Percentiles rank a stretch among this genome's conserved stretches.
Conservation (phyloP, 164 flowering plant genomes). For the Sedum album region DNA sequence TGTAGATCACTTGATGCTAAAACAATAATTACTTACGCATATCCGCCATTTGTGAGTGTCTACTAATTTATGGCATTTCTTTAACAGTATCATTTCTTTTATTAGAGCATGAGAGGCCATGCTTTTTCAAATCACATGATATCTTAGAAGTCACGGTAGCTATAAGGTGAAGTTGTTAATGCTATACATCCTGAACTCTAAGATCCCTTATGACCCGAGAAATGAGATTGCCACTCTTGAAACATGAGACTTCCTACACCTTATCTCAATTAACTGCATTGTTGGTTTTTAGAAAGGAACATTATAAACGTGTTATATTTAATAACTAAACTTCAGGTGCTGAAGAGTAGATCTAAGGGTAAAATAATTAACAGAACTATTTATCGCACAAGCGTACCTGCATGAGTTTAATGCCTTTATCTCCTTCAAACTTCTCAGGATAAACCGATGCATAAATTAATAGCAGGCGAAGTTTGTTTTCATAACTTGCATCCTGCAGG, state of each 20-base stretch:
- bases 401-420: constrained; percentile 37
- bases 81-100: not conserved
- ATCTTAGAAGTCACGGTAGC: not conserved
- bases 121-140: not conserved
- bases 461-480: constrained; percentile 38
- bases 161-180: not conserved
- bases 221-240: not conserved
- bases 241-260: not conserved
- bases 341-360: not conserved
- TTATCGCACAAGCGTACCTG: constrained; percentile 20
- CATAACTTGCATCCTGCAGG: constrained; percentile 32
- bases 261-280: not conserved
- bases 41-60: not conserved
- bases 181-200: not conserved
- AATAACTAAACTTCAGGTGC: not conserved
- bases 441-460: constrained; percentile 41
- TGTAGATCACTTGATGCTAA: not conserved
- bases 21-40: not conserved
- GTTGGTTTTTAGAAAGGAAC: not conserved
- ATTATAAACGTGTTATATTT: not conserved
- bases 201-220: not conserved
- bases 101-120: not conserved
- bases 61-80: not conserved
- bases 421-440: constrained; percentile 51
- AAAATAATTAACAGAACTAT: not conserved